Percentiles rank a stretch among this genome's conserved stretches.
Evolutionary conservation across 2,329 filamentous ascomycete genomes (phyloP).

Genomic region (Pseudogymnoascus sp.): DNA sequence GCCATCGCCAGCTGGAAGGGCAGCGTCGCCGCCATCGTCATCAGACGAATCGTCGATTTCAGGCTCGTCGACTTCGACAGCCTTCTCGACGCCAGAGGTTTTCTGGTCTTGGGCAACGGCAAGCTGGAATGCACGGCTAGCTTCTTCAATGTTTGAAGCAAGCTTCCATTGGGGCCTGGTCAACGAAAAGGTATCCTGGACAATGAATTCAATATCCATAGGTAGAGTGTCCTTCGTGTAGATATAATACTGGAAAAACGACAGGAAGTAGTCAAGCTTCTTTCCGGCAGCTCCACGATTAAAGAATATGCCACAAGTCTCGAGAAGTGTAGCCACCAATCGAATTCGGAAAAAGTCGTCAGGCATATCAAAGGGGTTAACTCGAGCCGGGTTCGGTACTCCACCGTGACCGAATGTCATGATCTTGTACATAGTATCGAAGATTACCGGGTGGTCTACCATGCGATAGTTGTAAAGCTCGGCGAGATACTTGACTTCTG

Average conservation of each 20-base stretch:
- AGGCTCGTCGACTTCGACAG: conserved; percentile 62
- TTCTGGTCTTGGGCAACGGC: conserved; percentile 90
- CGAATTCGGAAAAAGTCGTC: conserved; percentile 97
- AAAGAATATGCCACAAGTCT: conserved; percentile 95
- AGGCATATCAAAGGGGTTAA: conserved; percentile 73
- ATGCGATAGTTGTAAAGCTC: conserved; percentile 98
- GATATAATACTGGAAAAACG: conserved; percentile 96
- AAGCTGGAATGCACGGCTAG: conserved; percentile 72
- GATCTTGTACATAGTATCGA: conserved; percentile 90
- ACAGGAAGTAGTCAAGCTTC: conserved; percentile 95
- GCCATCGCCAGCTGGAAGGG: conserved; percentile 42
- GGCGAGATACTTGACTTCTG: conserved; percentile 91
- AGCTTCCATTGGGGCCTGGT: conserved; percentile 91
- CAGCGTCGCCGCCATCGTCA: conserved; percentile 53
- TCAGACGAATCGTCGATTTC: conserved; percentile 67
- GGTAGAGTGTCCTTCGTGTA: conserved; percentile 81
- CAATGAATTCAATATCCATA: conserved; percentile 95
- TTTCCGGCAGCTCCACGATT: conserved; percentile 89
- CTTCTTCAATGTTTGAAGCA: conserved; percentile 72
- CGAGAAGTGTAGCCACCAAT: conserved; percentile 77
- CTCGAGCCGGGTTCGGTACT: conserved; percentile 67
- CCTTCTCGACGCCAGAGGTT: conserved; percentile 62
- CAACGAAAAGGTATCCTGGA: conserved; percentile 82
- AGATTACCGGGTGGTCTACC: conserved; percentile 90
- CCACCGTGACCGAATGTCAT: conserved; percentile 88